Base-by-base conservation (phyloP, 1,284 basidiomycete genomes). In the Tylopilus sp. region DNA sequence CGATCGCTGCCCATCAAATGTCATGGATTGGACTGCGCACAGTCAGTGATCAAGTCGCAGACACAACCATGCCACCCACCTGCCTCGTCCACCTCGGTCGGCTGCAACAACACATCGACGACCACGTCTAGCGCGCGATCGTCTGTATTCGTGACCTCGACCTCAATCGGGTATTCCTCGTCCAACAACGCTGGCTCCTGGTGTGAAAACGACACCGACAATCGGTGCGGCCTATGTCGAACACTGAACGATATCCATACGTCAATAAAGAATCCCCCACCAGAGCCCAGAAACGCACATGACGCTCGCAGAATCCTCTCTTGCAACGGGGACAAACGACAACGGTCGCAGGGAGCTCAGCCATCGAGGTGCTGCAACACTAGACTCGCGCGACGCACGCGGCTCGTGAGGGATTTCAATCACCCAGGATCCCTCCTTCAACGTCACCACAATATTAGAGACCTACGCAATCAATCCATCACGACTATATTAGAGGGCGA, bases 51-150 rank as follows among this genome's bases (percentile, higher is more conserved):
- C 26, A 26, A 29, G 10, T 8, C 29, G 7, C 8, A 26, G 12
- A 24, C n/a, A 41, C 41, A 7, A 44, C 19, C 16, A 44, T 19
- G 16, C 19, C 18, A 81, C 88, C 52, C 68, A 94, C 94, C 86
- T 29, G 92, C 89, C 63, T 89, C 88, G 67, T 95, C 94, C 59
- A 89, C 82, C 69, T 94, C 92, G 1, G 89, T 87, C 5, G 95
- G 94, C 65, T 95, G 94, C 41, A 97, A 77, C 57, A 95, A 82
- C 4, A 93, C 86, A 65, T 94, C 92, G 10, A 95, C 81, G 6
- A 84, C 77, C n/a, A 94, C 79, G 10, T 91, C 86, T 26, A 97
- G 78, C 26, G 88, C 84, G 24, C 88, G 82, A 36, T 87, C 86
- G 74, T 96, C 95, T 6, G 81, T 74, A 73, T 95, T 96, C 8